Evolutionary conservation across 1,139 yeast genomes (phyloP), one percentile per base, ranked within the genome.

Genomic region (Suhomyces chickasaworum): DNA sequence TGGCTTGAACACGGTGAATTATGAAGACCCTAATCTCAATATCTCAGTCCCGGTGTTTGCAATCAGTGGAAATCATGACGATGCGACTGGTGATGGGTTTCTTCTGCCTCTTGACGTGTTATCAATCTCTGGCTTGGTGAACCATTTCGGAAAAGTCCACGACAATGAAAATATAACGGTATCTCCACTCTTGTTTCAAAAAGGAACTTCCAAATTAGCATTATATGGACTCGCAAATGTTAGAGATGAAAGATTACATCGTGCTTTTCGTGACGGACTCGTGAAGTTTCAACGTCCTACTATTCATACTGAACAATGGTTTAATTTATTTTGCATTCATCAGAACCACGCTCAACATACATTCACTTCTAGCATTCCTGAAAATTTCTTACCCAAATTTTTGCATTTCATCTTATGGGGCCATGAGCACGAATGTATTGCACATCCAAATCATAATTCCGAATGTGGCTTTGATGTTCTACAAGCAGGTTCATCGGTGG

Each of bases 11-110:
- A 80, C 81, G 43, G 87, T 91, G 33, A 90, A 91, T 59, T 93
- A 89, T 62, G 95, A 89, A 58, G 98, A 93, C 62, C 90, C 91
- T 3, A 89, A 93, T 64, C 68, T 89, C 49, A 93, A 93, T 63
- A 84, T 93, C 2, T 83, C 95, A 0, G 80, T 90, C n/a, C 99
- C 99, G 0, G 80, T 93, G 17, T 90, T 93, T 73, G 95, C 95
- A 9, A 93, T 95, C 8, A 84, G 93, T 47, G 99, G 99, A 3
- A 93, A 93, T 59, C 99, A 93, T 64, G 99, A 93, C 64, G 99
- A 93, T 66, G 90, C 97, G 1, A 88, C 97, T 0, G 99, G 99
- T 0, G 88, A 84, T 42, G 87, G 86, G 2, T 69, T 89, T 49
- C 70, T 93, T n/a, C 84, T 91, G 53, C 97, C 99, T 0, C 73